Evolutionary conservation across 345 rosid species (phyloP).

Genomic region (Brassica juncea): DNA sequence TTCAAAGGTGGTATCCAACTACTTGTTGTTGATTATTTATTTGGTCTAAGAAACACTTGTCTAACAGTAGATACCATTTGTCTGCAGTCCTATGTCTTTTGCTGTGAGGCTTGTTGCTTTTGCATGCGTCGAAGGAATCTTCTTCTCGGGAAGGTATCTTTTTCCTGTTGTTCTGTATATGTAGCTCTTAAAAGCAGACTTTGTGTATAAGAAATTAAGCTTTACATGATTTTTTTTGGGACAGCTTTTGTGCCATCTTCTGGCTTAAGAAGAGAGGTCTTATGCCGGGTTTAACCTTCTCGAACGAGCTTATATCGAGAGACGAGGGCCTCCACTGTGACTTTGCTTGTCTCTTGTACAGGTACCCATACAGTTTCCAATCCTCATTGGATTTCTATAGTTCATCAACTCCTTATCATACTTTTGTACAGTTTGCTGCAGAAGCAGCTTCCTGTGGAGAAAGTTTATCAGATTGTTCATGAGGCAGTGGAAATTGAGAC

Average conservation of each 20-base stretch:
- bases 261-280: slow-evolving; percentile 96
- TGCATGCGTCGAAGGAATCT: slow-evolving; percentile 89
- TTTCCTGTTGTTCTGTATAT: background rate
- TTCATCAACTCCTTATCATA: background rate
- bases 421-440: slow-evolving; percentile 55
- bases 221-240: background rate
- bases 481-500: slow-evolving; percentile 91
- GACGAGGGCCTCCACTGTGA: slow-evolving; percentile 96
- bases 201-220: background rate
- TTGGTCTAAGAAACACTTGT: background rate
- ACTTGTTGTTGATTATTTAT: background rate
- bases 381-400: slow-evolving; percentile 2
- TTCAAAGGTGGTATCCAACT: slow-evolving; percentile 49
- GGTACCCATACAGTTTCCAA: slow-evolving; percentile 40
- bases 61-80: background rate
- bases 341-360: slow-evolving; percentile 90
- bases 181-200: background rate
- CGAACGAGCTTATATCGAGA: slow-evolving; percentile 91
- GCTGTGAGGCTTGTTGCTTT: slow-evolving; percentile 85
- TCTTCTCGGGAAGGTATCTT: slow-evolving; percentile 90
- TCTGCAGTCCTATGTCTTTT: slow-evolving; percentile 69
- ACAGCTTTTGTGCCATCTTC: slow-evolving; percentile 93
- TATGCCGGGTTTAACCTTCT: slow-evolving; percentile 95
- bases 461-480: slow-evolving; percentile 63
- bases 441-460: slow-evolving; percentile 59